phyloP scores from a whole-genome alignment of 2,329 filamentous ascomycete species.

The Colletotrichum liaoningense region DNA sequence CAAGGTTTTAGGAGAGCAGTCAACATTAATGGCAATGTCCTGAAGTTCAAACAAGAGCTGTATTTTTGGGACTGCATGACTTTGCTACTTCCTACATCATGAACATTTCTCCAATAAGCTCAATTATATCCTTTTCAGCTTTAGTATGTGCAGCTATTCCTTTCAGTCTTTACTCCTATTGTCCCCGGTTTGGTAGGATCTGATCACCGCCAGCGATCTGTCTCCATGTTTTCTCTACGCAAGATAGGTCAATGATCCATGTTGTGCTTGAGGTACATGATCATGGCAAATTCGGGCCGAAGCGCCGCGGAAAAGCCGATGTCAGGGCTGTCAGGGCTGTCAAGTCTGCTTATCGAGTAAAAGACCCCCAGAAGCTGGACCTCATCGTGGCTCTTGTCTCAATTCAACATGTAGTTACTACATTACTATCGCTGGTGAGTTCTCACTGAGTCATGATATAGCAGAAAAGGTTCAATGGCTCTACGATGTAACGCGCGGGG shows the following conservation, averaged over 20 bases:
- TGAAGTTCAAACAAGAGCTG: neutral
- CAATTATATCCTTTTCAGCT: no score
- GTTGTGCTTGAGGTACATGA: neutral
- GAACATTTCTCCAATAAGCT: no score
- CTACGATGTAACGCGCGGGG: neutral
- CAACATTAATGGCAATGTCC: neutral
- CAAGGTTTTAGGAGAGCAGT: constrained; percentile 12
- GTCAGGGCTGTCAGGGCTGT: neutral
- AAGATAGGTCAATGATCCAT: no score
- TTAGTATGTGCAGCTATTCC: no score
- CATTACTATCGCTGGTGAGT: neutral
- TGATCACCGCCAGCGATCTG: no score
- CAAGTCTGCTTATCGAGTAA: neutral
- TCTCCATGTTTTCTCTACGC: no score
- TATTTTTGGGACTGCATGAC: neutral
- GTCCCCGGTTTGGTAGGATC: no score
- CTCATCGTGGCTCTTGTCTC: neutral
- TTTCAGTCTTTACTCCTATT: no score
- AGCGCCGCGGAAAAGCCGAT: neutral
- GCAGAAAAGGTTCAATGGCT: neutral
- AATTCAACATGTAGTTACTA: neutral
- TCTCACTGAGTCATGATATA: neutral
- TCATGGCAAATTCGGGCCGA: neutral
- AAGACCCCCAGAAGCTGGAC: neutral
- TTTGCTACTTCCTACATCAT: no score